Evolutionary conservation across 139 green algal genomes (phyloP).

Genomic region (Edaphochlamys debaryana): DNA sequence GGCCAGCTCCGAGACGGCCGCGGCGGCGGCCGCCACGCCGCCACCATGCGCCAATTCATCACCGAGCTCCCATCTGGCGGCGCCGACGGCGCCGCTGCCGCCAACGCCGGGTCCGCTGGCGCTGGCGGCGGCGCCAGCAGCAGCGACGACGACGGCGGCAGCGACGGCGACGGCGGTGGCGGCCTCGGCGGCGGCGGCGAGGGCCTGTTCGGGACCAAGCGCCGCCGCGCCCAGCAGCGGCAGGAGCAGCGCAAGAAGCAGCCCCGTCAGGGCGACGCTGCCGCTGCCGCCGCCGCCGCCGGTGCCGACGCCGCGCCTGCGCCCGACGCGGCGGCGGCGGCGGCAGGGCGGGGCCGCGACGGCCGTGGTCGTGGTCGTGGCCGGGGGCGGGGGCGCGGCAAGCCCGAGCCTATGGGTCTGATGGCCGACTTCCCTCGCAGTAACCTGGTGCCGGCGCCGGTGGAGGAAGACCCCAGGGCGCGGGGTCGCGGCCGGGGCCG

Average conservation of each 20-base stretch:
- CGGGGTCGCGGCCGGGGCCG: neutral
- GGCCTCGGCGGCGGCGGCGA: constrained; percentile 17
- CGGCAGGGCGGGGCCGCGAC: neutral
- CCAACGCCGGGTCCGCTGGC: neutral
- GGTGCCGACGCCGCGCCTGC: no score
- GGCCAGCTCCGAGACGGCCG: no score
- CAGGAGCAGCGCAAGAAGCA: neutral
- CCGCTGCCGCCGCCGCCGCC: neutral
- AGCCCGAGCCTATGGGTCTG: neutral
- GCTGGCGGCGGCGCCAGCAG: neutral
- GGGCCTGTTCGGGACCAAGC: constrained; percentile 9
- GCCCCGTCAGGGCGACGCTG: neutral
- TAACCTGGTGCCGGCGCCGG: neutral
- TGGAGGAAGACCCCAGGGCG: neutral
- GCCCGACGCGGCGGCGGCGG: neutral
- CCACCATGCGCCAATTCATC: neutral
- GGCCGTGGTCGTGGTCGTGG: neutral
- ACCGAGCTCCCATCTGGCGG: neutral
- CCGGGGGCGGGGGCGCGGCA: neutral
- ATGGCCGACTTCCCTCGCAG: constrained; percentile 20
- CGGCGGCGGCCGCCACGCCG: neutral
- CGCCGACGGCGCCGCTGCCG: neutral
- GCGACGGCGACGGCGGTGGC: constrained; percentile 31
- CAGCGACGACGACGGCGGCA: neutral
- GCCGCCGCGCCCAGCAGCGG: neutral